These are phyloP conservation scores for Adansonia rubrostipa DNA, from an alignment of 441 rosid genomes.

Conservation along the genomic window DNA sequence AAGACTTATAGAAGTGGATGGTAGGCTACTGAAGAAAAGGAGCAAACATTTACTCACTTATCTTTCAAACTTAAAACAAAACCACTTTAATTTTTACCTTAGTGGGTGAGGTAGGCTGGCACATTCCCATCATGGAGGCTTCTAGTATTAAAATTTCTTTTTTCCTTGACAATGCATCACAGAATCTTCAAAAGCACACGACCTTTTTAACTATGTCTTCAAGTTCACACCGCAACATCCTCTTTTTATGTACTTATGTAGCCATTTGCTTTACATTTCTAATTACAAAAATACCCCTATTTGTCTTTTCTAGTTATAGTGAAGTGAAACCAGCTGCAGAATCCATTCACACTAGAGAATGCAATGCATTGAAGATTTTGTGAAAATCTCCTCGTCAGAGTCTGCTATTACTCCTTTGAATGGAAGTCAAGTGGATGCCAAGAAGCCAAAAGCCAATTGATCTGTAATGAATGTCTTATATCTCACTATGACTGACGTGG, in stretches of 20 bases:
- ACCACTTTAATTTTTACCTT: neutral
- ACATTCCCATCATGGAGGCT: neutral
- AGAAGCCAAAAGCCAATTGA: too few relatives aligned
- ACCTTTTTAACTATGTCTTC: constrained; percentile 13
- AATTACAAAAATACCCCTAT: neutral
- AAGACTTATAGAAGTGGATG: neutral
- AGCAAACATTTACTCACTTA: neutral
- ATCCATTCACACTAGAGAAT: neutral
- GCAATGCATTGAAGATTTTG: too few relatives aligned
- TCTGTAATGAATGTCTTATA: too few relatives aligned
- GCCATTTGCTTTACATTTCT: neutral
- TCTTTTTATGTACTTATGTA: neutral
- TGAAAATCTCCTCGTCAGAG: too few relatives aligned
- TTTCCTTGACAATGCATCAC: neutral
- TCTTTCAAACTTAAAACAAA: neutral
- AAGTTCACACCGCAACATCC: constrained; percentile 11
- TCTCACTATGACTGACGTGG: too few relatives aligned
- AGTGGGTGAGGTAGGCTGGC: neutral
- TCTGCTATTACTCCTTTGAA: too few relatives aligned
- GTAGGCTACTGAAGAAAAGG: neutral
- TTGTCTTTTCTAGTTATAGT: neutral
- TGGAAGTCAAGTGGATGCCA: too few relatives aligned
- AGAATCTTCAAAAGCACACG: neutral
- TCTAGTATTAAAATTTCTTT: neutral
- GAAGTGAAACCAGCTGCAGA: neutral